phyloP scores from a whole-genome alignment of 2,329 filamentous ascomycete species.

The Pseudogymnoascus verrucosus region DNA sequence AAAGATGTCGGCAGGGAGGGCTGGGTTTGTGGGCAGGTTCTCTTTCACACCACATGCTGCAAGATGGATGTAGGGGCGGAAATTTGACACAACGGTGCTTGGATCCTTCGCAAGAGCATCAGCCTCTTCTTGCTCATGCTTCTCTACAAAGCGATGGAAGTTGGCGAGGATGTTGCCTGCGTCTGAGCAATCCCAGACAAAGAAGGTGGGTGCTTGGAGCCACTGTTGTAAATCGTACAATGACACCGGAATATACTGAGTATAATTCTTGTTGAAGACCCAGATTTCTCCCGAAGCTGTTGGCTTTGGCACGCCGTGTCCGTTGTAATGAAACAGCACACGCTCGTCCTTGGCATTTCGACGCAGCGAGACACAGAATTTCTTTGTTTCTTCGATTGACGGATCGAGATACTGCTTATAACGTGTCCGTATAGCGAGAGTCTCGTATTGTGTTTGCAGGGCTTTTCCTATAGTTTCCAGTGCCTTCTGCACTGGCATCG shows the following conservation, averaged over 20 bases:
- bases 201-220: conserved; percentile 91
- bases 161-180: conserved; percentile 93
- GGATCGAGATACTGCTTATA: conserved; percentile 97
- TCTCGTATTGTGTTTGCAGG: conserved; percentile 94
- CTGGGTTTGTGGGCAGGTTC: conserved; percentile 88
- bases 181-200: conserved; percentile 96
- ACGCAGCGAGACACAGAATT: conserved; percentile 83
- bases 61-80: conserved; percentile 70
- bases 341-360: conserved; percentile 93
- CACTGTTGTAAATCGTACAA: conserved; percentile 92
- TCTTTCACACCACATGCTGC: conserved; percentile 87
- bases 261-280: conserved; percentile 99
- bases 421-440: conserved; percentile 84
- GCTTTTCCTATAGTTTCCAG: conserved; percentile 93
- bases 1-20: conserved; percentile 89
- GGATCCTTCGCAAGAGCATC: conserved; percentile 71
- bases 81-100: conserved; percentile 70
- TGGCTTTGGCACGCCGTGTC: conserved; percentile 91
- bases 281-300: conserved; percentile 95
- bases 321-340: conserved; percentile 97
- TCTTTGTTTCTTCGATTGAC: conserved; percentile 94
- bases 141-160: conserved; percentile 89
- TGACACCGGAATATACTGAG: conserved; percentile 95
- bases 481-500: conserved; percentile 71
- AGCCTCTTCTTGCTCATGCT: conserved; percentile 83